phyloP scores from a whole-genome alignment of 1,284 basidiomycete genomes.

The Leccinum pallidistipes region DNA sequence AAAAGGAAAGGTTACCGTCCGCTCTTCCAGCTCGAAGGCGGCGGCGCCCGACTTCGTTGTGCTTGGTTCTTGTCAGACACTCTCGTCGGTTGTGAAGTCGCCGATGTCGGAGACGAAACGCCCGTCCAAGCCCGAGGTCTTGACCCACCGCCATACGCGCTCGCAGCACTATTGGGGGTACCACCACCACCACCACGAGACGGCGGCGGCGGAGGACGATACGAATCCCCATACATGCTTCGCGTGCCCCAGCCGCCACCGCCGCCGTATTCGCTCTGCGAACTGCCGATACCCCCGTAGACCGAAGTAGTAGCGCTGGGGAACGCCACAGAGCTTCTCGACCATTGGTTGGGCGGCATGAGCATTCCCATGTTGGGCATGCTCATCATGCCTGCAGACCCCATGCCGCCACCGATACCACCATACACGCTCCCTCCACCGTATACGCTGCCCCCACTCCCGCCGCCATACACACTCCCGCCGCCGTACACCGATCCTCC shows the following conservation, averaged over 20 bases:
- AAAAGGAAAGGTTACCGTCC: slow-evolving; percentile 13
- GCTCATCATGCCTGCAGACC: slow-evolving; percentile 41
- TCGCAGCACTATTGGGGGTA: slow-evolving; percentile 14
- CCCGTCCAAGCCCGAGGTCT: slow-evolving; percentile 32
- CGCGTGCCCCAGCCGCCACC: slow-evolving; percentile 53
- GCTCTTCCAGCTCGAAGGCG: slow-evolving; percentile 37
- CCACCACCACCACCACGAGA: slow-evolving; percentile 14
- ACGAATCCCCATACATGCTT: slow-evolving; percentile 67
- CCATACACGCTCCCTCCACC: slow-evolving; percentile 41
- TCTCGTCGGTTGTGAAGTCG: slow-evolving; percentile 12
- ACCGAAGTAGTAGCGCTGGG: slow-evolving; percentile 49
- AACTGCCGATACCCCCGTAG: slow-evolving; percentile 52
- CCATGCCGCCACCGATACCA: slow-evolving; percentile 34
- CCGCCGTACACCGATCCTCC: slow-evolving; percentile 36
- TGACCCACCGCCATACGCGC: slow-evolving; percentile 21
- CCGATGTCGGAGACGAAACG: slow-evolving; percentile 12
- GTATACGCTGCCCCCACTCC: slow-evolving; percentile 38
- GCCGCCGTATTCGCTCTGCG: slow-evolving; percentile 52
- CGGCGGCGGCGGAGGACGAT: slow-evolving; percentile 45
- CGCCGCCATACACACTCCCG: slow-evolving; percentile 31
- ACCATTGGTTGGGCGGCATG: slow-evolving; percentile 42
- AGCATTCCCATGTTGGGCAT: slow-evolving; percentile 41
- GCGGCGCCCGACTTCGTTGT: slow-evolving; percentile 17
- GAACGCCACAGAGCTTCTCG: slow-evolving; percentile 46
- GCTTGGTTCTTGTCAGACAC: slow-evolving; percentile 13